Evolutionary conservation across 331 rosid genomes (phyloP), one percentile per base, ranked within the genome.

Genomic region (Dryas integrifolia): DNA sequence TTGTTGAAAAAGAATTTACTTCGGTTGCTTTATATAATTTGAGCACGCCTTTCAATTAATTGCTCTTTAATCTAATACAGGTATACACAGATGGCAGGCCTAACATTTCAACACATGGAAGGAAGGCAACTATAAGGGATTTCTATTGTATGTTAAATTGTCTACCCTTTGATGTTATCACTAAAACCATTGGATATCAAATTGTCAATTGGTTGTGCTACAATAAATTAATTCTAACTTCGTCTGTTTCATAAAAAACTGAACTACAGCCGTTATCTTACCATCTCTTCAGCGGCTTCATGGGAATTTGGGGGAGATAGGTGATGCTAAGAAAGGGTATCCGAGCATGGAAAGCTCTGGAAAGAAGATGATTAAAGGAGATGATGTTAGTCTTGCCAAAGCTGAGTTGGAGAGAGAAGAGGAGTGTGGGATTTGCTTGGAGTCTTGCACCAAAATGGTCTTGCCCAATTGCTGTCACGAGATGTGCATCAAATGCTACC

Each of bases 401-500:
- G 67, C 89, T 0, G 96, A 91, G 69, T 81, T 83, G 79, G 94
- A 91, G 77, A 84, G 97, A 79, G 98, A 94, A 76, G 98, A 91
- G 70, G 97, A 94, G 74, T 94, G 98, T 79, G 98, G 97, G 15
- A 94, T 94, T 77, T 94, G 98, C 85, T 84, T 94, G 80, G 98
- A 94, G 86, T 91, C 96, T 18, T 91, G 98, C 77, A 86, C 97
- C 58, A 94, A 89, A 84, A 87, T 94, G 87, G 97, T 94, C 70
- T 83, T 94, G 69, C 98, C 98, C 40, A 90, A 86, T 82, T 94
- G 98, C 79, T 94, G 98, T 58, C 97, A 94, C 26, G 88, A 91
- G 68, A 94, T 94, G 98, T 94, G 98, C 84, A 91, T 94, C 81
- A 91, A 84, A 88, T 94, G 98, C 91, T 94, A 94, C 74, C 96